These are phyloP conservation scores for Suhomyces choctaworum DNA, from an alignment of 1,139 yeast genomes.

Conservation along the genomic window DNA sequence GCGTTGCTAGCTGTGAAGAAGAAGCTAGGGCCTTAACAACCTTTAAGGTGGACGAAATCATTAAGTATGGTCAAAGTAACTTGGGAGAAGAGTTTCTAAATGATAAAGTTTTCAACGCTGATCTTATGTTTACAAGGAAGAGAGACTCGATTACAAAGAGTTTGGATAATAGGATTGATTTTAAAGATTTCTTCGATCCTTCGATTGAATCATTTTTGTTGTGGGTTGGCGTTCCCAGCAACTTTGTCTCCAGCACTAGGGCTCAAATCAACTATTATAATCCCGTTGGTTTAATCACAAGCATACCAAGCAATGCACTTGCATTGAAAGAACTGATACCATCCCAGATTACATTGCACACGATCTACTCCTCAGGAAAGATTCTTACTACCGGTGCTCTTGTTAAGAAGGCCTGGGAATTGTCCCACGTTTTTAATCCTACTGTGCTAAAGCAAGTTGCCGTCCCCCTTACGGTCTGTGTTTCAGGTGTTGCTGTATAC, in stretches of 20 bases:
- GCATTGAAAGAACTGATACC: slow-evolving; percentile 39
- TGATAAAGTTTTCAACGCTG: slow-evolving; percentile 70
- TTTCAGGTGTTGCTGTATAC: slow-evolving; percentile 58
- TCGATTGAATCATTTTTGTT: slow-evolving; percentile 55
- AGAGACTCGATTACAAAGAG: slow-evolving; percentile 63
- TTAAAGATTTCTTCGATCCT: slow-evolving; percentile 78
- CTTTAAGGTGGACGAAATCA: slow-evolving; percentile 61
- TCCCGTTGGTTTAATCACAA: slow-evolving; percentile 36
- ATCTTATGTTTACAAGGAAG: slow-evolving; percentile 79
- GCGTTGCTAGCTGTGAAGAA: slow-evolving; percentile 67
- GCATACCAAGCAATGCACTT: slow-evolving; percentile 33
- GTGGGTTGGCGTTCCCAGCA: slow-evolving; percentile 46
- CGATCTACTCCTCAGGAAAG: slow-evolving; percentile 47
- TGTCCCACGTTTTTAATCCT: slow-evolving; percentile 32
- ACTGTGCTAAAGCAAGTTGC: slow-evolving; percentile 36
- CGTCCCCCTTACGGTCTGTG: slow-evolving; percentile 51
- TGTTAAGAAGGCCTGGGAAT: slow-evolving; percentile 31
- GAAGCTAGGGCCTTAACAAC: slow-evolving; percentile 64
- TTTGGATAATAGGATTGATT: slow-evolving; percentile 57
- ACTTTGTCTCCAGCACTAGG: slow-evolving; percentile 29
- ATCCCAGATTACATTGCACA: slow-evolving; percentile 42
- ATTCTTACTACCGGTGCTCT: slow-evolving; percentile 46
- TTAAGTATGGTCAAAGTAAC: slow-evolving; percentile 57
- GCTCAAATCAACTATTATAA: slow-evolving; percentile 35
- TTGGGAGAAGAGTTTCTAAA: slow-evolving; percentile 61